Conservation (phyloP, 1,284 basidiomycete species). For the Sphaerobolus stellatus region DNA sequence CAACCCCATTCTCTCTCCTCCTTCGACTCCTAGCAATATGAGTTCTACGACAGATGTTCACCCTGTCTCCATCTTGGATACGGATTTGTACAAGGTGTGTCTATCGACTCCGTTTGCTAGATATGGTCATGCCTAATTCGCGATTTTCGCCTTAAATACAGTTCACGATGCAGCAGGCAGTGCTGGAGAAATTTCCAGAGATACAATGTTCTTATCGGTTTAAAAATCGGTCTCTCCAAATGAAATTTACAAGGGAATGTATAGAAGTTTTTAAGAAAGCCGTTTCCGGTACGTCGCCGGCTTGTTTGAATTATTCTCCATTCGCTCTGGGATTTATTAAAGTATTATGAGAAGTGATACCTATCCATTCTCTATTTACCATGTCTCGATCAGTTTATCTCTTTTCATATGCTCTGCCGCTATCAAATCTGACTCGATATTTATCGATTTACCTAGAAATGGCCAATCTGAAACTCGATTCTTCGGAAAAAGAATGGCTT, state of each 20-base stretch:
- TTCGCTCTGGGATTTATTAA: no score
- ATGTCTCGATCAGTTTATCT: not conserved
- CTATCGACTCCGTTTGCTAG: no score
- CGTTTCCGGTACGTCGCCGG: conserved; percentile 59
- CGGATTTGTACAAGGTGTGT: conserved; percentile 92
- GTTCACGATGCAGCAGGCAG: conserved; percentile 97
- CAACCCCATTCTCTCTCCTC: not conserved
- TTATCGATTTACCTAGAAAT: conserved; percentile 53
- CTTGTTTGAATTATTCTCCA: no score
- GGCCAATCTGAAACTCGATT: conserved; percentile 57
- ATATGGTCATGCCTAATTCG: no score
- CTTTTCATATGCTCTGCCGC: not conserved
- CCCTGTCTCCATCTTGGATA: conserved; percentile 80
- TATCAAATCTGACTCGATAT: conserved; percentile 1
- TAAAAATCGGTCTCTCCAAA: conserved; percentile 77
- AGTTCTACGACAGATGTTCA: conserved; percentile 21
- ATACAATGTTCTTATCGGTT: conserved; percentile 76
- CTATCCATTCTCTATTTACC: no score
- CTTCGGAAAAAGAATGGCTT: conserved; percentile 72
- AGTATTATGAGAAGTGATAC: no score
- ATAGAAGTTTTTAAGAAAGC: conserved; percentile 66
- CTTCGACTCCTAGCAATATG: not conserved
- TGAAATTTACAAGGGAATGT: conserved; percentile 70
- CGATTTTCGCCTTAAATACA: no score
- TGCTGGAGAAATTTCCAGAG: conserved; percentile 77